These are phyloP conservation scores for Russula earlei DNA, from an alignment of 768 basidiomycete species.

Conservation along the genomic window DNA sequence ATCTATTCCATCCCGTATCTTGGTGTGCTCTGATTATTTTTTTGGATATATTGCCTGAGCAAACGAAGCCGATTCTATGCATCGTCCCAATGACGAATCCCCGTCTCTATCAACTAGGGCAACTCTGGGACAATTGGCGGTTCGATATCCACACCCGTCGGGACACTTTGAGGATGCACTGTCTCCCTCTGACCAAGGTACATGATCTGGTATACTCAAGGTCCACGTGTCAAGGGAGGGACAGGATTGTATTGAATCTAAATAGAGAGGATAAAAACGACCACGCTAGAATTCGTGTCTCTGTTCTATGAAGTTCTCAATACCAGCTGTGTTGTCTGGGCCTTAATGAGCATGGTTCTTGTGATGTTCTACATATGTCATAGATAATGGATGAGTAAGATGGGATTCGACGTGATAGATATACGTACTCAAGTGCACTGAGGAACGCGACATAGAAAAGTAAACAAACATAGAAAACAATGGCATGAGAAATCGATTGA, in stretches of 20 bases:
- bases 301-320: slow-evolving; percentile 1
- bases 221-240: neutral
- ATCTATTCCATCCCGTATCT: slow-evolving; percentile 9
- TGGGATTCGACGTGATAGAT: slow-evolving; percentile 14
- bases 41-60: neutral
- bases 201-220: too few species aligned
- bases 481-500: neutral
- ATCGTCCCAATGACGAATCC: neutral
- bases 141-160: neutral
- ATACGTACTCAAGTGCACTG: slow-evolving; percentile 77
- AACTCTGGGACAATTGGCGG: neutral
- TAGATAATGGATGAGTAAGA: slow-evolving; percentile 8
- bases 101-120: neutral
- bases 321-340: neutral
- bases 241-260: slow-evolving; percentile 1
- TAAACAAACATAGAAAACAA: neutral
- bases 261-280: neutral
- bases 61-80: neutral
- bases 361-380: slow-evolving; percentile 59
- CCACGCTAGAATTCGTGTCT: neutral
- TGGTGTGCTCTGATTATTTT: neutral
- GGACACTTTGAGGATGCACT: neutral
- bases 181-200: too few species aligned
- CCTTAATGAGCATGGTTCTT: slow-evolving; percentile 79
- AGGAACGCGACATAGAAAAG: slow-evolving; percentile 1